phyloP scores from a whole-genome alignment of 805 yeast species.

The Wickerhamiella domercqiae region DNA sequence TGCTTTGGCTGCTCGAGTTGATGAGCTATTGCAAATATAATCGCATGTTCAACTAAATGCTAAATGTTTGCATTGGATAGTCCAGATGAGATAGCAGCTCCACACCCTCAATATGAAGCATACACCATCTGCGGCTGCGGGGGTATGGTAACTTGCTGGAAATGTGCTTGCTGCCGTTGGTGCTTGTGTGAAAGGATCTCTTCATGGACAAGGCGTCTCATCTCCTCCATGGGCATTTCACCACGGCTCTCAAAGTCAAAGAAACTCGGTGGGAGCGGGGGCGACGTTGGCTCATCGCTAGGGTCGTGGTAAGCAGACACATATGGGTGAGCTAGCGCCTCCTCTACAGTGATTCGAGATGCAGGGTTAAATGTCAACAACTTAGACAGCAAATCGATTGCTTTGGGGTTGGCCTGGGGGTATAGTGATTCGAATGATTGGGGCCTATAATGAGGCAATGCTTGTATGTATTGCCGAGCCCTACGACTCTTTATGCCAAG shows the following conservation, averaged over 20 bases:
- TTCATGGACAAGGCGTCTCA: slow-evolving; percentile 63
- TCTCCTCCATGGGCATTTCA: slow-evolving; percentile 53
- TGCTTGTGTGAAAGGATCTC: slow-evolving; percentile 36
- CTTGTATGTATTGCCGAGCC: slow-evolving; percentile 83
- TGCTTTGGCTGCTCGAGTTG: slow-evolving; percentile 9
- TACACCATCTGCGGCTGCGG: neutral
- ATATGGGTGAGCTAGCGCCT: slow-evolving; percentile 82
- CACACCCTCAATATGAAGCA: no score
- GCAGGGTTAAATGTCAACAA: slow-evolving; percentile 82
- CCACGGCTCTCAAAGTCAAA: slow-evolving; percentile 58
- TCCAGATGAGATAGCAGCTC: no score
- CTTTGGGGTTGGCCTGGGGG: slow-evolving; percentile 77
- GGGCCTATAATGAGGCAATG: slow-evolving; percentile 49
- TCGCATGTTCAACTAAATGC: neutral
- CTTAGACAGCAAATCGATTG: slow-evolving; percentile 60
- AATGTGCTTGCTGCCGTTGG: neutral
- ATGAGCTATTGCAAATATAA: neutral
- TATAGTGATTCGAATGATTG: slow-evolving; percentile 28
- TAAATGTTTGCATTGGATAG: no score
- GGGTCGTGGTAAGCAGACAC: slow-evolving; percentile 86
- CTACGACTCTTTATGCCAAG: slow-evolving; percentile 65
- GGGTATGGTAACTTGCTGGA: neutral
- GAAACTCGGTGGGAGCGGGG: slow-evolving; percentile 69
- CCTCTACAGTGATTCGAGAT: slow-evolving; percentile 70
- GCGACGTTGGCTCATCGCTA: slow-evolving; percentile 49